Evolutionary conservation across 495 filamentous ascomycete species (phyloP).

Genomic region (Clohesyomyces aquaticus): DNA sequence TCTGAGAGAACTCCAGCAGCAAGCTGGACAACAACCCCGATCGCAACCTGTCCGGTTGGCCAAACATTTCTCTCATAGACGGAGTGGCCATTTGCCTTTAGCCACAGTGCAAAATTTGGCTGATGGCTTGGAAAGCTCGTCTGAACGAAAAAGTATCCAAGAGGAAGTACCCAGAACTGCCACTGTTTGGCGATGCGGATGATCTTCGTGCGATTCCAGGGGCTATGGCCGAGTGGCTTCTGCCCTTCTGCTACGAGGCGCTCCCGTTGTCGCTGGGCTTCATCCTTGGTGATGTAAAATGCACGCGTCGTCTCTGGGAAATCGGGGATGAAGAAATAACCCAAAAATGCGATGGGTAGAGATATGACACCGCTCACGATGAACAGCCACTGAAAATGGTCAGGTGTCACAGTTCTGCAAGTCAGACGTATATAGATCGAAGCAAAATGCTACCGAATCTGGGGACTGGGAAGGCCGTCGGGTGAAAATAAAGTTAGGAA

Average conservation of each 20-base stretch:
- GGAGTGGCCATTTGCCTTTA: not conserved
- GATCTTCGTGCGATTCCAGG: constrained; percentile 4
- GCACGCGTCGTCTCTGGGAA: constrained; percentile 50
- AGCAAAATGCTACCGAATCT: no score
- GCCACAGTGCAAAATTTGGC: constrained; percentile 2
- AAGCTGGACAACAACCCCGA: constrained; percentile 11
- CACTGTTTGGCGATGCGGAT: constrained; percentile 7
- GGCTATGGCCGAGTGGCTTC: not conserved
- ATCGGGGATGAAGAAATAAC: constrained; percentile 53
- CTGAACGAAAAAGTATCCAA: constrained; percentile 10
- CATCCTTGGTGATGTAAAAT: constrained; percentile 19
- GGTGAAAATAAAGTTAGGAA: no score
- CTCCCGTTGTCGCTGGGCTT: constrained; percentile 1
- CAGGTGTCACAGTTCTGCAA: not conserved
- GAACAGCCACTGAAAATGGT: constrained; percentile 53
- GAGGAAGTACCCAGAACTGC: constrained; percentile 13
- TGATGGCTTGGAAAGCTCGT: not conserved
- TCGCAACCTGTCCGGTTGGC: constrained; percentile 6
- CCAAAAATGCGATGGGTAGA: constrained; percentile 48
- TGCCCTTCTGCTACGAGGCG: constrained; percentile 1
- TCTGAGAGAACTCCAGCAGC: constrained; percentile 2
- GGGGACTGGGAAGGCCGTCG: no score
- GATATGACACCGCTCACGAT: constrained; percentile 56
- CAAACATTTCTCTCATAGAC: constrained; percentile 9
- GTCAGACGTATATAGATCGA: not conserved